Conservation (phyloP, 2,329 filamentous ascomycete species). For the Aspergillus pseudoterreus region DNA sequence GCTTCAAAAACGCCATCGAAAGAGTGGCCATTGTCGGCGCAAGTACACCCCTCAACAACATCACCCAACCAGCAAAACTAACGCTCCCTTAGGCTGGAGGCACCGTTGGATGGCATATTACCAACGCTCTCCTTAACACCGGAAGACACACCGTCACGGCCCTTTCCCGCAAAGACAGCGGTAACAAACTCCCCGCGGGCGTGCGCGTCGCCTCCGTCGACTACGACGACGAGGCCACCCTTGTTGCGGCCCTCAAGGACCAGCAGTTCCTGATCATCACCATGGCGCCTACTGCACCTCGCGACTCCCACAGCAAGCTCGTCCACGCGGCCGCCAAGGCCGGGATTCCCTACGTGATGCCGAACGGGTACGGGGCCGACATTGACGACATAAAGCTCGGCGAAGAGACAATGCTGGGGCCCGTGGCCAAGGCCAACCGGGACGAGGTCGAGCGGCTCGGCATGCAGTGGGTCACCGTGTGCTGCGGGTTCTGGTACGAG, state of each 20-base stretch:
- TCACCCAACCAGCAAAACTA: background rate
- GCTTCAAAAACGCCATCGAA: constrained; percentile 31
- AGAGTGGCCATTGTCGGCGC: constrained; percentile 40
- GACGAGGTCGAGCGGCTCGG: constrained; percentile 41
- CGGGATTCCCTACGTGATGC: constrained; percentile 54
- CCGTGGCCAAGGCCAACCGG: constrained; percentile 14
- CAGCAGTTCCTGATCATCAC: constrained; percentile 60
- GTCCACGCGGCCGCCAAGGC: constrained; percentile 55
- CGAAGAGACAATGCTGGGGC: constrained; percentile 36
- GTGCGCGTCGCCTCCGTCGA: constrained; percentile 44
- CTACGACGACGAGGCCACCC: constrained; percentile 45
- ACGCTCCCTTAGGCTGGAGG: constrained; percentile 29
- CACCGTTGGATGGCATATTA: constrained; percentile 27
- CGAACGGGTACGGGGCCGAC: constrained; percentile 45
- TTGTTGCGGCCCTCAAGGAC: constrained; percentile 50
- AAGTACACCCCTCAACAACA: constrained; percentile 11
- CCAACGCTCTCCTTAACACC: constrained; percentile 39
- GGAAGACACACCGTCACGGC: constrained; percentile 53
- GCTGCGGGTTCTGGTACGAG: constrained; percentile 54
- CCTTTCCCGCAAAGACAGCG: constrained; percentile 45
- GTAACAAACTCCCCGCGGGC: constrained; percentile 42
- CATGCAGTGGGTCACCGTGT: constrained; percentile 44
- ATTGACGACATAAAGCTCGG: constrained; percentile 26
- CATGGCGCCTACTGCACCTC: constrained; percentile 42
- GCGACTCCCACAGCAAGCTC: constrained; percentile 48